phyloP scores from a whole-genome alignment of 441 rosid genomes.

The Erodium chrysanthum region DNA sequence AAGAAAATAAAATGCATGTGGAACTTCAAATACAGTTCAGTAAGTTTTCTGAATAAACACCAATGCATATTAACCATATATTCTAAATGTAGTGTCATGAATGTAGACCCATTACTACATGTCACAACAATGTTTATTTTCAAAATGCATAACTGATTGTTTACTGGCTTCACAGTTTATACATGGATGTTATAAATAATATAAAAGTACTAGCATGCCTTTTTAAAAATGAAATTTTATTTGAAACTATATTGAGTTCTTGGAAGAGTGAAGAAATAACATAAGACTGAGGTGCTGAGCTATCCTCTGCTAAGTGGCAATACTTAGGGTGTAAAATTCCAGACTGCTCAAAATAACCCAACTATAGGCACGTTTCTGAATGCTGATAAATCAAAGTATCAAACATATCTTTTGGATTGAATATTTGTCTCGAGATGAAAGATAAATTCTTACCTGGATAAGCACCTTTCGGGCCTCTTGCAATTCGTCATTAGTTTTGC shows the following conservation, averaged over 20 bases:
- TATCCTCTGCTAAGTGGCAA: neutral
- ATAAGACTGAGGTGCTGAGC: neutral
- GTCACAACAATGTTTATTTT: neutral
- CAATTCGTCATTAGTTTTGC: conserved; percentile 44
- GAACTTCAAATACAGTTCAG: neutral
- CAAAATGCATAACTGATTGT: neutral
- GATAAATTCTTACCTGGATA: conserved; percentile 29
- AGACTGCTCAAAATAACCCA: neutral
- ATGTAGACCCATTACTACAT: neutral
- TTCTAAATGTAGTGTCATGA: neutral
- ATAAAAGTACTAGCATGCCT: neutral
- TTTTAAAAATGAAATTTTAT: neutral
- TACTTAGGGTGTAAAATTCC: neutral
- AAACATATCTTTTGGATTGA: neutral
- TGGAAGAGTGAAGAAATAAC: neutral
- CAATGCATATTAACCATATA: neutral
- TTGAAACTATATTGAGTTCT: neutral
- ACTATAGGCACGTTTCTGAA: neutral
- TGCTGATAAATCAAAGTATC: too few relatives aligned
- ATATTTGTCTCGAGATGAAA: neutral
- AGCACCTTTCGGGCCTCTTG: conserved; percentile 55
- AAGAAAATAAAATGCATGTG: neutral
- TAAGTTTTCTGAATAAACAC: neutral
- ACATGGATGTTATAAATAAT: neutral
- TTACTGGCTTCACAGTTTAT: neutral